Conservation (phyloP, 306 rosid species). For the Dryas alaskensis region DNA sequence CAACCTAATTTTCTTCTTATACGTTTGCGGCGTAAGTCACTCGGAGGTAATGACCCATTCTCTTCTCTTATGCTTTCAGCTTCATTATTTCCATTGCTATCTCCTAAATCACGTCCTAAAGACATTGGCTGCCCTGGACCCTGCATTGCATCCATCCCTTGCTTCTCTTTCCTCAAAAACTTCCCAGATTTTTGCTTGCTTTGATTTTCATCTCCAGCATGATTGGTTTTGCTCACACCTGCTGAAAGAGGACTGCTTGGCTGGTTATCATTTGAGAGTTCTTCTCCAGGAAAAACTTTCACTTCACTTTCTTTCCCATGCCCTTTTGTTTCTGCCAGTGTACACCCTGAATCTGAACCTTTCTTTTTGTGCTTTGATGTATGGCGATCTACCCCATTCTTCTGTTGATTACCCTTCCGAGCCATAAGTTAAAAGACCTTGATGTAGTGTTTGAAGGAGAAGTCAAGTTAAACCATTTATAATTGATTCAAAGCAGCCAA, state of each 20-base stretch:
- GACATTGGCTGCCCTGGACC: constrained; percentile 36
- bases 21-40: constrained; percentile 39
- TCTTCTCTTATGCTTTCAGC: constrained; percentile 43
- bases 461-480: constrained; percentile 32
- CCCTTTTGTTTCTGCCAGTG: constrained; percentile 41
- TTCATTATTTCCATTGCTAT: constrained; percentile 33
- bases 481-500: constrained; percentile 21
- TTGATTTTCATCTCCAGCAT: constrained; percentile 40
- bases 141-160: constrained; percentile 37
- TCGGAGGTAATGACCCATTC: constrained; percentile 32
- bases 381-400: constrained; percentile 61
- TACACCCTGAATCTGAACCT: constrained; percentile 45
- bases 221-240: constrained; percentile 31
- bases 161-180: constrained; percentile 53
- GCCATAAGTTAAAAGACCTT: constrained; percentile 50
- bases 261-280: constrained; percentile 38
- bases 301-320: constrained; percentile 44
- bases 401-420: constrained; percentile 89
- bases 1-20: constrained; percentile 37
- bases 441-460: constrained; percentile 15
- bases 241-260: constrained; percentile 35
- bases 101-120: constrained; percentile 38
- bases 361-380: constrained; percentile 51
- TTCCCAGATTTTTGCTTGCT: constrained; percentile 34
- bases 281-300: constrained; percentile 67